Evolutionary conservation across 2,329 filamentous ascomycete genomes (phyloP).

Genomic region (Phialophora tarda): DNA sequence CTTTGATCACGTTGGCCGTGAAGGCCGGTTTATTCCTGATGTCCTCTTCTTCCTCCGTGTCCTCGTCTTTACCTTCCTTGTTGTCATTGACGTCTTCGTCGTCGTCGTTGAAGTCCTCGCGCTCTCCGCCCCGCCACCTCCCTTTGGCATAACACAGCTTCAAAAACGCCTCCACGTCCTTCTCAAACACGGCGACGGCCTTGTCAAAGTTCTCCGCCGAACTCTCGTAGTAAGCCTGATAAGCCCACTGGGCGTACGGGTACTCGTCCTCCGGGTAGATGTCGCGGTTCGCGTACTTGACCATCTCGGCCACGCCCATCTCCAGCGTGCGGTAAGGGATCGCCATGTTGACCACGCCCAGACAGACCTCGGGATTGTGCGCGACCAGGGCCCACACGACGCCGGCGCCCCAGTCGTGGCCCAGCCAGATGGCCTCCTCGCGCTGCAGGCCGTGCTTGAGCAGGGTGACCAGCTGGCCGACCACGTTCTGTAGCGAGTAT

Average conservation of each 20-base stretch:
- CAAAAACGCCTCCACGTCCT: conserved; percentile 20
- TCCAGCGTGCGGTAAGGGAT: conserved; percentile 54
- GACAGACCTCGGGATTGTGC: conserved; percentile 29
- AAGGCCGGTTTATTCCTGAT: conserved; percentile 15
- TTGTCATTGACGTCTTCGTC: too few relatives aligned
- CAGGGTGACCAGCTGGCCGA: conserved; percentile 19
- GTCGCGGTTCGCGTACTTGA: conserved; percentile 50
- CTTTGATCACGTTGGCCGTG: conserved; percentile 38
- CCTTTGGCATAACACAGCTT: conserved; percentile 9
- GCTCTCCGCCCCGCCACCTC: too few relatives aligned
- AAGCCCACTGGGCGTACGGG: conserved; percentile 33
- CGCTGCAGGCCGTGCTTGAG: conserved; percentile 26
- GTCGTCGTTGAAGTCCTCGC: too few relatives aligned
- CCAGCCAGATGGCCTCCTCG: conserved; percentile 38
- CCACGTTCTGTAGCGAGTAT: conserved; percentile 25
- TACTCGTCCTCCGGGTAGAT: conserved; percentile 54
- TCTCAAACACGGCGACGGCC: conserved; percentile 24
- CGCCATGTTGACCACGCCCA: conserved; percentile 37
- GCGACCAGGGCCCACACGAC: conserved; percentile 32
- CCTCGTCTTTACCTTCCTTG: too few relatives aligned
- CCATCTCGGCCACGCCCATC: conserved; percentile 47
- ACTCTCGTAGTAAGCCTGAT: conserved; percentile 26
- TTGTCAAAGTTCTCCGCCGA: conserved; percentile 14
- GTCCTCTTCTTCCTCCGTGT: neutral
- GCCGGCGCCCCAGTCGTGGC: conserved; percentile 37